phyloP scores from a whole-genome alignment of 73 alveolate species.

The Uronychia binucleata region DNA sequence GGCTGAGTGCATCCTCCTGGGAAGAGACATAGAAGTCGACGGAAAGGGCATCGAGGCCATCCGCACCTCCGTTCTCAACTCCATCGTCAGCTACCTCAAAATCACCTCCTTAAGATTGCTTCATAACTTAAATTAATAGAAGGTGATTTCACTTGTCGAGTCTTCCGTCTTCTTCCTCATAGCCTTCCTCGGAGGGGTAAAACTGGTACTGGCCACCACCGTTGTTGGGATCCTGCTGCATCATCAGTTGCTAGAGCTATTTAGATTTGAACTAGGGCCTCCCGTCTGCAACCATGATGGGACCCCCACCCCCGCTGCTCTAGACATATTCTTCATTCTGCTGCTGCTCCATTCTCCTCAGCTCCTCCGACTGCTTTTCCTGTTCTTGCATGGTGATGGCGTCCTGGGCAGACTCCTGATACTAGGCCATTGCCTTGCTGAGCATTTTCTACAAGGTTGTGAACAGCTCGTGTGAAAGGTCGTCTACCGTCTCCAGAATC shows the following conservation, averaged over 20 bases:
- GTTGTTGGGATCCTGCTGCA: background rate
- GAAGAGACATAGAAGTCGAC: background rate
- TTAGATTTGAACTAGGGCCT: too few relatives aligned
- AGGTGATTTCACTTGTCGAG: too few relatives aligned
- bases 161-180: background rate
- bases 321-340: too few relatives aligned
- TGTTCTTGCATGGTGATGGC: too few relatives aligned
- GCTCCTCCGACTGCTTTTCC: too few relatives aligned
- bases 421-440: background rate
- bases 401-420: background rate
- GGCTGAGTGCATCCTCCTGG: background rate
- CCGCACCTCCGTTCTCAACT: background rate
- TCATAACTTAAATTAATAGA: background rate
- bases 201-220: background rate
- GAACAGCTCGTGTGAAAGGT: background rate
- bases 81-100: background rate
- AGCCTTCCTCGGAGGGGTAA: background rate
- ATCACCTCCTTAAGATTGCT: too few relatives aligned
- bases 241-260: background rate
- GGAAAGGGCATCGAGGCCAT: background rate
- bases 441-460: background rate
- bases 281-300: too few relatives aligned
- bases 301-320: too few relatives aligned
- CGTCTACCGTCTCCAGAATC: background rate
- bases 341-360: too few relatives aligned